Evolutionary conservation across 1,284 basidiomycete genomes (phyloP).

Genomic region (Ustilago lituana): DNA sequence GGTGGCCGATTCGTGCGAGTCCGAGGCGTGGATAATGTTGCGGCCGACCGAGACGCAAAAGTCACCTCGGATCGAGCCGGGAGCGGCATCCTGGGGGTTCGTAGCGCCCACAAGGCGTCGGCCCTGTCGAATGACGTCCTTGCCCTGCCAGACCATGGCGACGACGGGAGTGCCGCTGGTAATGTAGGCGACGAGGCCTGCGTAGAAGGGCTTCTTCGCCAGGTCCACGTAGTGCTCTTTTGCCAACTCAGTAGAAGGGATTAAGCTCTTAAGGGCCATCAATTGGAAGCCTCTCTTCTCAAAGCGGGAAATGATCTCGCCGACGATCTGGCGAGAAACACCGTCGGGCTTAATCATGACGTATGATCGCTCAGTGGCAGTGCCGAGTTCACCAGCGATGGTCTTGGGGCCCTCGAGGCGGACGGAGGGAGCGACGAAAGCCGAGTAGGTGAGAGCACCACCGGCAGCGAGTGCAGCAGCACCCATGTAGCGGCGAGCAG

Average conservation of each 20-base stretch:
- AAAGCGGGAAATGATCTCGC: conserved; percentile 61
- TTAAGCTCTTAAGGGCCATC: conserved; percentile 26
- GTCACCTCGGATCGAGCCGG: conserved; percentile 62
- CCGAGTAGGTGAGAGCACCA: conserved; percentile 42
- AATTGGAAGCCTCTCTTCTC: conserved; percentile 56
- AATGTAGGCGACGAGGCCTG: conserved; percentile 57
- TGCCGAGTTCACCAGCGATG: conserved; percentile 70
- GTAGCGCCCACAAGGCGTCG: conserved; percentile 64
- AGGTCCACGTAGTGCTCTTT: conserved; percentile 63
- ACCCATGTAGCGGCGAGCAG: conserved; percentile 41
- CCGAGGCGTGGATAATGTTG: conserved; percentile 70
- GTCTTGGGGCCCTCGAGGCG: conserved; percentile 68
- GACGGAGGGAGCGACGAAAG: conserved; percentile 32
- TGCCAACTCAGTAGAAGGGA: conserved; percentile 50
- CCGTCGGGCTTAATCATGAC: conserved; percentile 69
- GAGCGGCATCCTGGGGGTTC: conserved; percentile 58
- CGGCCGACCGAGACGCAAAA: conserved; percentile 65
- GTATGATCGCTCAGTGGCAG: conserved; percentile 69
- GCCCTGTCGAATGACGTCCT: conserved; percentile 65
- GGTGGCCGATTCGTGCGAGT: conserved; percentile 70
- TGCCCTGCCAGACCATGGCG: conserved; percentile 65
- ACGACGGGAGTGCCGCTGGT: conserved; percentile 62
- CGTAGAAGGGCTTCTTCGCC: conserved; percentile 59
- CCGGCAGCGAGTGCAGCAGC: conserved; percentile 49
- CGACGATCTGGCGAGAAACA: conserved; percentile 59